phyloP scores from a whole-genome alignment of 2,329 filamentous ascomycete genomes.

The Dactylella cylindrospora region DNA sequence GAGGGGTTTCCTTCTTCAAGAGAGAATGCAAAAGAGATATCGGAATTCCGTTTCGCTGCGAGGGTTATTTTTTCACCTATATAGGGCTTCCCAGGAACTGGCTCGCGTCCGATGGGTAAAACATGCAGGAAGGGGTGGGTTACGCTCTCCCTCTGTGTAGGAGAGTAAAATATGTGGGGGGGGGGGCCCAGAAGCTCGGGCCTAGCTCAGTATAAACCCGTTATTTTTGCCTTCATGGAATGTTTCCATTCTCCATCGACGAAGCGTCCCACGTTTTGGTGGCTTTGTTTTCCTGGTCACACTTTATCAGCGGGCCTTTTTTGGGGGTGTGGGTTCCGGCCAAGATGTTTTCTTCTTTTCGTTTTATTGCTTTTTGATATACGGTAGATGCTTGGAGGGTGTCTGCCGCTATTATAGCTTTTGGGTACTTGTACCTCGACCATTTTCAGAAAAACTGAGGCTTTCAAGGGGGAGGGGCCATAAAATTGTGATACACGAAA shows the following conservation, averaged over 20 bases:
- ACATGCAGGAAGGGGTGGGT: conserved; percentile 10
- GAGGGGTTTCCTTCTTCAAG: neutral
- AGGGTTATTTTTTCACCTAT: conserved; percentile 20
- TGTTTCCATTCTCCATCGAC: conserved; percentile 16
- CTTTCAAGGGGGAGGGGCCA: too few relatives aligned
- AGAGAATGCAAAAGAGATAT: conserved; percentile 11
- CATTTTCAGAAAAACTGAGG: too few relatives aligned
- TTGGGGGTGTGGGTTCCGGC: too few relatives aligned
- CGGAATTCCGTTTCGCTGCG: conserved; percentile 16
- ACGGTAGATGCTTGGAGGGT: too few relatives aligned
- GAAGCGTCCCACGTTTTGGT: conserved; percentile 41
- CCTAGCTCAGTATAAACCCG: conserved; percentile 15
- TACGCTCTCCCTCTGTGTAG: too few relatives aligned
- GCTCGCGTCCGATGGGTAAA: conserved; percentile 24
- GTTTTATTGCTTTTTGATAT: too few relatives aligned
- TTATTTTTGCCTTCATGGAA: conserved; percentile 31
- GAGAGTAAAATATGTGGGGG: neutral
- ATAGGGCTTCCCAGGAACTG: conserved; percentile 30
- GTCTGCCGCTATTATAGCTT: too few relatives aligned
- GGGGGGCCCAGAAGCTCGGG: conserved; percentile 11
- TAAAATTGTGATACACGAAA: conserved; percentile 20
- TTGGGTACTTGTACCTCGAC: too few relatives aligned
- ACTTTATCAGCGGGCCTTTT: conserved; percentile 33
- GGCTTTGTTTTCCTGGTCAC: conserved; percentile 19
- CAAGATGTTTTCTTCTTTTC: too few relatives aligned